These are phyloP conservation scores for Sclerotinia sclerotiorum DNA, from an alignment of 2,329 filamentous ascomycete species.

Conservation along the genomic window DNA sequence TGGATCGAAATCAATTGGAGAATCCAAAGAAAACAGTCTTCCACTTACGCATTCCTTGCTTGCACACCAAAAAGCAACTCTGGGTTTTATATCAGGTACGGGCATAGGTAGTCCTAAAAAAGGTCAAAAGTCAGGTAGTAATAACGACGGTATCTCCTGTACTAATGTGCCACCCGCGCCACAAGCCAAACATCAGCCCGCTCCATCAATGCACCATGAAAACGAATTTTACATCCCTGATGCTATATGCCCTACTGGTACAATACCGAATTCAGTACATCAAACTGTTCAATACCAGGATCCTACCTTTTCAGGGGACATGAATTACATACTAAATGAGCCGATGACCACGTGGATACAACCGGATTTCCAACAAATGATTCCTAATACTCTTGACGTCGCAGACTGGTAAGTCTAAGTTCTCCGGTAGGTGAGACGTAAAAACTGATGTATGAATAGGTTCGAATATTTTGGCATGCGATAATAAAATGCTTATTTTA, in stretches of 20 bases:
- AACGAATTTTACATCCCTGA: neutral
- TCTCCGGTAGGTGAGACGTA: neutral
- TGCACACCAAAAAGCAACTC: slow-evolving; percentile 8
- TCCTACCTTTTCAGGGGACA: neutral
- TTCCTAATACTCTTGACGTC: slow-evolving; percentile 11
- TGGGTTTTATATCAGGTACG: neutral
- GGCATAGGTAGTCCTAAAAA: neutral
- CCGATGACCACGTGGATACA: slow-evolving; percentile 7
- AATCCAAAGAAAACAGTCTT: neutral
- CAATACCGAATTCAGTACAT: neutral
- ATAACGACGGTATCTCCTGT: neutral
- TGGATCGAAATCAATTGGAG: neutral
- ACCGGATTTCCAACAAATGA: slow-evolving; percentile 11
- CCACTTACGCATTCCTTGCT: slow-evolving; percentile 5
- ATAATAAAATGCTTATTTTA: neutral
- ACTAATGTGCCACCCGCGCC: neutral
- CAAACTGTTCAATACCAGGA: neutral
- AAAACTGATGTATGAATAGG: slow-evolving; percentile 1
- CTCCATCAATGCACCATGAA: neutral
- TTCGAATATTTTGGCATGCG: slow-evolving; percentile 14
- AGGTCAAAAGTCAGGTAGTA: no score
- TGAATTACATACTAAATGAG: slow-evolving; percentile 3
- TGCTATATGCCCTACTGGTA: neutral
- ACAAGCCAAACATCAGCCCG: neutral
- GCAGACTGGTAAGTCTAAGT: slow-evolving; percentile 7